These are phyloP conservation scores for Flueggea neowawraea DNA, from an alignment of 441 rosid species.

Conservation along the genomic window DNA sequence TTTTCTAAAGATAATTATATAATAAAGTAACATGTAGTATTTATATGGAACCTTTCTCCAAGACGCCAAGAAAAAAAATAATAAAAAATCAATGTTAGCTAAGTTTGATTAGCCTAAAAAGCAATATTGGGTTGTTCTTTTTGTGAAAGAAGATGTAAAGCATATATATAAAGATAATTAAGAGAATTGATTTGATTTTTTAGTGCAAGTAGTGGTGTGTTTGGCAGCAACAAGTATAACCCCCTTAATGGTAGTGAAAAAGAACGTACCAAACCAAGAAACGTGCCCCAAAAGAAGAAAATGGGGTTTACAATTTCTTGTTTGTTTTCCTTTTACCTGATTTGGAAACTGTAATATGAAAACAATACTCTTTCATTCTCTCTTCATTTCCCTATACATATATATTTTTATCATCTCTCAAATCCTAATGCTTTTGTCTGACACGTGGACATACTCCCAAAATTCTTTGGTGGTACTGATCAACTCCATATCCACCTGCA, in stretches of 20 bases:
- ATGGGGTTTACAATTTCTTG: too few relatives aligned
- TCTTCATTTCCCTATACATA: not conserved
- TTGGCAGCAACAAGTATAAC: too few relatives aligned
- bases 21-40: too few relatives aligned
- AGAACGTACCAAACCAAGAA: not conserved
- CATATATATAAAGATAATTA: too few relatives aligned
- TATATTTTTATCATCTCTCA: not conserved
- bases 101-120: too few relatives aligned
- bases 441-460: constrained; percentile 11
- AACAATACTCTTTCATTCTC: not conserved
- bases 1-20: too few relatives aligned
- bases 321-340: constrained; percentile 12
- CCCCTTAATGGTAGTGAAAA: not conserved
- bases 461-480: constrained; percentile 1
- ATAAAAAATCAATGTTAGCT: too few relatives aligned
- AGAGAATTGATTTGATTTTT: too few relatives aligned
- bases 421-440: constrained; percentile 22
- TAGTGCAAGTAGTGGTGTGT: too few relatives aligned
- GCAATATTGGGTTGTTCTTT: not conserved
- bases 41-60: too few relatives aligned
- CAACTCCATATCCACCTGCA: constrained; percentile 10
- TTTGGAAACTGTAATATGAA: constrained; percentile 12
- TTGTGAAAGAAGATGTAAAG: not conserved
- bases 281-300: not conserved
- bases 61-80: too few relatives aligned